Evolutionary conservation across 352 stramenopile genomes (phyloP), one percentile per base, ranked within the genome.

Genomic region (Phytophthora crassamura): DNA sequence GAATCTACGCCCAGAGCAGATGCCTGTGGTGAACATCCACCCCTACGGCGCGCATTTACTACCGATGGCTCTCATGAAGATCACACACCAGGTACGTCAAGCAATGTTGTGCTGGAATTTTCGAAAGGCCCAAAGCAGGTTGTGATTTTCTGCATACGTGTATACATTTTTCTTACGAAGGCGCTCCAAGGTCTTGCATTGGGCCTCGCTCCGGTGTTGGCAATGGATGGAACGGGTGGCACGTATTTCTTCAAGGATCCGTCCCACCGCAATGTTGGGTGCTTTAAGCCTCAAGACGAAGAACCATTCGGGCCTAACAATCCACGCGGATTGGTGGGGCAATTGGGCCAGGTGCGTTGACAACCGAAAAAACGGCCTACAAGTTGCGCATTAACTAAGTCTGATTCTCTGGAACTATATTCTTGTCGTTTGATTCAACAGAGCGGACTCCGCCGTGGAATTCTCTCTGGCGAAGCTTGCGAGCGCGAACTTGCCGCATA

Each of bases 271-370:
- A 92, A 97, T 61, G 89, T 99, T 20, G 93, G 90, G 18, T 98
- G 98, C 25, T 99, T 99, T 75, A 99, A 99, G 61, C 97, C 98
- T 35, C 84, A 97, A 54, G 97, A 99, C 71, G 98, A 99, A 70
- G 98, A 99, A 62, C 97, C 97, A 0, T 99, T 99, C 67, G 97
- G 95, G 0, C 94, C 95, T 42, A 98, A 98, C 74, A 99, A 99
- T 77, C 97, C 97, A 9, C 90, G 97, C 33, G 94, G 94, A 8
- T 93, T 98, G 41, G 82, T 98, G 22, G 89, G 82, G 16, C 73
- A 84, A 39, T 72, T 95, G 8, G 87, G 85, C 14, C 81, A 91
- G 75, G 80, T 86, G 35, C 45, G 67, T 59, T 53, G n/a, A 4
- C 11, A 50, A 52, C 25, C 38, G n/a, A 48, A 34, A 36, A 30